Percentiles rank a stretch among this genome's conserved stretches.
These are phyloP conservation scores for Pyrenula massariospora DNA, from an alignment of 495 filamentous ascomycete genomes.

Conservation along the genomic window DNA sequence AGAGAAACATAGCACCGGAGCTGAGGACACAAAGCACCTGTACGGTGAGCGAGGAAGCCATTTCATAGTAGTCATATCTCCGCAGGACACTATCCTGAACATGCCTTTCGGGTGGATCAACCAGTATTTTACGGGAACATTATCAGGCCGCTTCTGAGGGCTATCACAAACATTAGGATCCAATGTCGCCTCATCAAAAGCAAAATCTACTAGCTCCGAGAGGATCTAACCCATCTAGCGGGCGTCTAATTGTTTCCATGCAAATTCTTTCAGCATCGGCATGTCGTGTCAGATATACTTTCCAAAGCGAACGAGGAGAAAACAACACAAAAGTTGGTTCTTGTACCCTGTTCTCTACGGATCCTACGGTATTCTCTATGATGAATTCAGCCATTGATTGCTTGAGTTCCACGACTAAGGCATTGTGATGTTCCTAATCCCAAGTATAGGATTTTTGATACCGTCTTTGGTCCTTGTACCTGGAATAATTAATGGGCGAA, in stretches of 20 bases:
- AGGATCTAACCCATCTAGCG: constrained; percentile 27
- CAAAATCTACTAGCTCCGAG: constrained; percentile 33
- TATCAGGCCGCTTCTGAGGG: constrained; percentile 41
- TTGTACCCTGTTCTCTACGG: constrained; percentile 34
- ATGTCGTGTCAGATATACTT: constrained; percentile 33
- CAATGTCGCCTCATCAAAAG: constrained; percentile 50
- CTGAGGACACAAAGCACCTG: constrained; percentile 42
- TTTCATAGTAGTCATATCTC: neutral
- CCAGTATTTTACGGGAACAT: constrained; percentile 37
- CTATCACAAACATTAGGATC: constrained; percentile 50
- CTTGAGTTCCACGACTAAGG: constrained; percentile 13
- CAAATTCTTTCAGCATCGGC: constrained; percentile 18
- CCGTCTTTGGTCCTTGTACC: constrained; percentile 7
- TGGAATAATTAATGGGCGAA: constrained; percentile 28
- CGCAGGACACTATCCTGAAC: neutral
- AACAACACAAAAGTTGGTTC: constrained; percentile 43
- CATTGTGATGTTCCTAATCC: constrained; percentile 50
- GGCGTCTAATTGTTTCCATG: constrained; percentile 41
- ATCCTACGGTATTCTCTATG: constrained; percentile 37
- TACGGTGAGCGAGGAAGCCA: constrained; percentile 6
- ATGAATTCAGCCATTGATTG: constrained; percentile 3
- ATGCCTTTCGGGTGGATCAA: constrained; percentile 39
- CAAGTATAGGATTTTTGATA: constrained; percentile 35
- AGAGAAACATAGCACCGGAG: constrained; percentile 38
- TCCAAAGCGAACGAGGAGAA: constrained; percentile 42